A percentile compares a stretch with the other conserved stretches of the same genome.
phyloP scores from a whole-genome alignment of 148 eudicot species.

The Simmondsia chinensis region DNA sequence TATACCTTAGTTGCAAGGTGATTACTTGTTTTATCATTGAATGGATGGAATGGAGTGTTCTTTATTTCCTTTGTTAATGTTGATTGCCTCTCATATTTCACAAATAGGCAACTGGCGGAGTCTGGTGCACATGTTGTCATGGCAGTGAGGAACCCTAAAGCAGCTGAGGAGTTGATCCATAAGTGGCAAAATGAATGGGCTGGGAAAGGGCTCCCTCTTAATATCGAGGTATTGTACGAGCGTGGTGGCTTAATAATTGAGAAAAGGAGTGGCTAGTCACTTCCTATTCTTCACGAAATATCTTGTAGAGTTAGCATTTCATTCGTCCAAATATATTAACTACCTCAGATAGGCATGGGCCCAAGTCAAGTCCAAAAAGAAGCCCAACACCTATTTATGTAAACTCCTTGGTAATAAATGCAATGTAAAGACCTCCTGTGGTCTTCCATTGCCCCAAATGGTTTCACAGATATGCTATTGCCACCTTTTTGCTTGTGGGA shows the following conservation, averaged over 20 bases:
- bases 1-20: no score
- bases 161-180: slow-evolving; percentile 64
- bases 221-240: slow-evolving; percentile 92
- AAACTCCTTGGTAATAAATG: no score
- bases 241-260: neutral
- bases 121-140: slow-evolving; percentile 93
- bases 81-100: slow-evolving; percentile 4
- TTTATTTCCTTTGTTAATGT: slow-evolving; percentile 1
- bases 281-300: neutral
- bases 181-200: slow-evolving; percentile 89
- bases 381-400: no score
- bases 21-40: no score
- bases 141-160: slow-evolving; percentile 85
- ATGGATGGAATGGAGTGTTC: neutral
- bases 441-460: no score
- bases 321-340: no score
- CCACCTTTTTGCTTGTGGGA: neutral
- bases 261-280: neutral
- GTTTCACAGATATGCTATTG: no score
- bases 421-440: no score
- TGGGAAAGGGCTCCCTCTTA: slow-evolving; percentile 81
- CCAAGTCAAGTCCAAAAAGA: no score
- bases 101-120: slow-evolving; percentile 83
- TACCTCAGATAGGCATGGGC: no score
- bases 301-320: no score